Percentiles rank a stretch among this genome's conserved stretches.
These are phyloP conservation scores for Jimgerdemannia flammicorona DNA, from an alignment of 192 early-diverging fungal genomes.

Conservation along the genomic window DNA sequence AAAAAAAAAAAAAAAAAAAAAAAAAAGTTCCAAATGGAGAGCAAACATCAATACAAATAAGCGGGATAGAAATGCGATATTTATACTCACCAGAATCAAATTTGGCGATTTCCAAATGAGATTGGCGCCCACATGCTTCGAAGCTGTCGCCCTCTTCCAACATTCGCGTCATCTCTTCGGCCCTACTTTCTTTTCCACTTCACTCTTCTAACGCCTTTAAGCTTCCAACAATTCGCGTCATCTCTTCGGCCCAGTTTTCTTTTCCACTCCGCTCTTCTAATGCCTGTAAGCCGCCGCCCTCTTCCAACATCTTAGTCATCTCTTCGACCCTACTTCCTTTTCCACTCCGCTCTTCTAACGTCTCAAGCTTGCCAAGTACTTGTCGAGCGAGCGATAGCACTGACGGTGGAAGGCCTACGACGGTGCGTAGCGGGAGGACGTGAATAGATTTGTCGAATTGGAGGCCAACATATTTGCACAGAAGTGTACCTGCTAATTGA, in stretches of 20 bases:
- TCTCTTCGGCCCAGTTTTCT: background rate
- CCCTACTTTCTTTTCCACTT: background rate
- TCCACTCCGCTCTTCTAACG: background rate
- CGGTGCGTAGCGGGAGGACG: background rate
- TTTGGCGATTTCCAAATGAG: too few relatives aligned
- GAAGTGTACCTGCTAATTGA: constrained; percentile 9
- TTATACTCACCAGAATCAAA: too few relatives aligned
- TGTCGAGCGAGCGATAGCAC: background rate
- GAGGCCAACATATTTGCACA: background rate
- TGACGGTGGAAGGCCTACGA: background rate
- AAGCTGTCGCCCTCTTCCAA: too few relatives aligned
- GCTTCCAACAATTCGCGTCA: background rate
- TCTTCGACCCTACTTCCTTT: background rate
- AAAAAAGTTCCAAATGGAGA: too few relatives aligned
- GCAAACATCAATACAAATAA: too few relatives aligned
- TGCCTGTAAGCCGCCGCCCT: background rate
- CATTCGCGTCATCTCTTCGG: too few relatives aligned
- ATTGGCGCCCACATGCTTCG: too few relatives aligned
- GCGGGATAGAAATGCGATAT: too few relatives aligned
- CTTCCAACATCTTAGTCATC: background rate
- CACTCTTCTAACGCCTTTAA: background rate
- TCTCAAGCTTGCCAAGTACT: background rate
- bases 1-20: too few relatives aligned
- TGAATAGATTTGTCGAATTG: background rate
- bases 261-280: background rate